Evolutionary conservation across 495 filamentous ascomycete species (phyloP), one percentile per base, ranked within the genome.

Genomic region (Bombardia bombarda): DNA sequence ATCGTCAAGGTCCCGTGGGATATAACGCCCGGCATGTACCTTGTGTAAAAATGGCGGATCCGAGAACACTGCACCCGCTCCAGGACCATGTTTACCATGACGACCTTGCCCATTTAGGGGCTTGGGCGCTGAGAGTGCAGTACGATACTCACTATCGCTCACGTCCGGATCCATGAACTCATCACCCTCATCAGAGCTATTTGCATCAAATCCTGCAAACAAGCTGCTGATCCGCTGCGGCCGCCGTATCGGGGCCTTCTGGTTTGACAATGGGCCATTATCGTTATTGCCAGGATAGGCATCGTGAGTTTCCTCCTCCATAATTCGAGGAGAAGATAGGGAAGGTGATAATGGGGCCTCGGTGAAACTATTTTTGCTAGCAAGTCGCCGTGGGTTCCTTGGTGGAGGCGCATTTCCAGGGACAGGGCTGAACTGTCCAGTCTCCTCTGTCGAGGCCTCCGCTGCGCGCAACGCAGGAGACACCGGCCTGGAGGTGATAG

Each of bases 241-340:
- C 26, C 84, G 73, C 44, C 82, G 76, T 41, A 86, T 68, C 16
- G 74, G 71, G 12, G 75, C 72, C 26, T 64, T 71, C n/a, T 80
- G 72, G 35, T 64, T 69, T 4, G 78, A 78, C 43, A 90, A 57
- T 2, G 86, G 85, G 0, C 83, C 86, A 49, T 89, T 83, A 52
- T 90, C 86, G 52, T 89, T 88, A 47, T 87, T 88, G 0, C 86
- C 87, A 3, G 84, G 82, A 55, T 90, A 90, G 6, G 74, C 72
- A 50, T 90, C 78, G 25, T 73, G 65, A 4, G 73, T 73, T 23
- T 76, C 76, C 10, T 49, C 53, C 14, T 50, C 54, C 6, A 53
- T 43, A 7, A 50, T 38, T 1, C 38, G 38, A 1, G 49, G 38
- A 12, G 52, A 19, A 32, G 50, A 22, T 45, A 60, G 42, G 8